Conservation (phyloP, 2,329 filamentous ascomycete species). For the Aaosphaeria arxii region DNA sequence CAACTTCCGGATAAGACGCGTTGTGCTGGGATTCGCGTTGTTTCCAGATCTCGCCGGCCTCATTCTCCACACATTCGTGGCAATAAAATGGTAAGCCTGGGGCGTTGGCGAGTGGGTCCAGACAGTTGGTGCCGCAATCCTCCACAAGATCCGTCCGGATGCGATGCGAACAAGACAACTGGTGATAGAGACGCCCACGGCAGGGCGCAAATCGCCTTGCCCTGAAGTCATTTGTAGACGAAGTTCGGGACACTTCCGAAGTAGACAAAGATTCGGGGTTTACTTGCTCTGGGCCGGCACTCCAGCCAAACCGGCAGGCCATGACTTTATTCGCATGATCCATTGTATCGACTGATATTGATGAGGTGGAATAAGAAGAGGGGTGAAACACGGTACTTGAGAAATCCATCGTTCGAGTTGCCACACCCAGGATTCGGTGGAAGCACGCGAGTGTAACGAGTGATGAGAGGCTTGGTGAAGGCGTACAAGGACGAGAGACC, state of each 20-base stretch:
- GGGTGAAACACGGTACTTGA: constrained; percentile 23
- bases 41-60: constrained; percentile 25
- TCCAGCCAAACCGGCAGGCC: constrained; percentile 34
- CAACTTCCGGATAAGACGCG: constrained; percentile 22
- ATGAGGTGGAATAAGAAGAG: constrained; percentile 3
- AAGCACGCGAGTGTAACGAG: too few relatives aligned
- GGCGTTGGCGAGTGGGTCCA: constrained; percentile 22
- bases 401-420: constrained; percentile 23
- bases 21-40: constrained; percentile 24
- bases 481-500: too few relatives aligned
- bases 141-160: constrained; percentile 35
- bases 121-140: constrained; percentile 32
- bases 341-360: constrained; percentile 30
- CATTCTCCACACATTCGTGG: constrained; percentile 29
- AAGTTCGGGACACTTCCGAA: constrained; percentile 3
- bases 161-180: constrained; percentile 33
- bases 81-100: constrained; percentile 25
- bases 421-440: too few relatives aligned
- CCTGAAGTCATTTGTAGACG: constrained; percentile 15
- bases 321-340: constrained; percentile 30
- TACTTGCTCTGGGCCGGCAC: constrained; percentile 14
- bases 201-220: constrained; percentile 31
- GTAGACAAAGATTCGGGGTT: constrained; percentile 4
- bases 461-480: too few relatives aligned
- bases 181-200: constrained; percentile 34